Percentiles rank a stretch among this genome's conserved stretches.
phyloP scores from a whole-genome alignment of 2,329 filamentous ascomycete genomes.

The Botryotinia convoluta region DNA sequence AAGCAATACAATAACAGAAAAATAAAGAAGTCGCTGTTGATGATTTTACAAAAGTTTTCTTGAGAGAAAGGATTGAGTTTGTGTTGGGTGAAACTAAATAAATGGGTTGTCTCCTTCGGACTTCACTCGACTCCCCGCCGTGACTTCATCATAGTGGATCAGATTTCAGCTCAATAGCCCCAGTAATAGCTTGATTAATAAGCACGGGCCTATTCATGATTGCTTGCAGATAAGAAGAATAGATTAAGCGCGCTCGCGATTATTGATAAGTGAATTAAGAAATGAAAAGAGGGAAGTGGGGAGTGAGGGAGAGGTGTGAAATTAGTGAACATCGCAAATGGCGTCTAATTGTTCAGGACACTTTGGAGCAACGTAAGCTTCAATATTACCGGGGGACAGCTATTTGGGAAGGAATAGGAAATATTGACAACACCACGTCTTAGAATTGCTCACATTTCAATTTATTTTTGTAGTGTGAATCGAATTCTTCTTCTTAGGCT shows the following conservation, averaged over 20 bases:
- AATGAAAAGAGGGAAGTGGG: neutral
- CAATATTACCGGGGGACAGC: constrained; percentile 18
- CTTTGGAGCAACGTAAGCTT: constrained; percentile 32
- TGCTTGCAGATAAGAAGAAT: neutral
- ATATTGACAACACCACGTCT: constrained; percentile 6
- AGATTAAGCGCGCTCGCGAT: neutral
- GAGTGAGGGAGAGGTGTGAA: constrained; percentile 11
- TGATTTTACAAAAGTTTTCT: neutral
- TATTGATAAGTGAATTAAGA: neutral
- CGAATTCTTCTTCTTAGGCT: neutral
- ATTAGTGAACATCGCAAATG: constrained; percentile 7
- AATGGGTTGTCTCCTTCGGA: neutral
- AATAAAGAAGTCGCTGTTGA: neutral
- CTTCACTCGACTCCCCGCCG: constrained; percentile 5
- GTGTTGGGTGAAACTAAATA: constrained; percentile 3
- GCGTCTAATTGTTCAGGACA: constrained; percentile 26
- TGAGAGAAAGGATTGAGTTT: neutral
- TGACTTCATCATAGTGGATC: neutral
- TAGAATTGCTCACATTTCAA: neutral
- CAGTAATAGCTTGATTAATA: neutral
- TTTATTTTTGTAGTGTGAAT: neutral
- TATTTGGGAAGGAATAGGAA: constrained; percentile 2
- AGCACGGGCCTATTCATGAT: neutral
- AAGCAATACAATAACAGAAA: neutral
- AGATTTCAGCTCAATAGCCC: neutral